Conservation (phyloP, 1,284 basidiomycete genomes). For the Kalmanozyma brasiliensis region DNA sequence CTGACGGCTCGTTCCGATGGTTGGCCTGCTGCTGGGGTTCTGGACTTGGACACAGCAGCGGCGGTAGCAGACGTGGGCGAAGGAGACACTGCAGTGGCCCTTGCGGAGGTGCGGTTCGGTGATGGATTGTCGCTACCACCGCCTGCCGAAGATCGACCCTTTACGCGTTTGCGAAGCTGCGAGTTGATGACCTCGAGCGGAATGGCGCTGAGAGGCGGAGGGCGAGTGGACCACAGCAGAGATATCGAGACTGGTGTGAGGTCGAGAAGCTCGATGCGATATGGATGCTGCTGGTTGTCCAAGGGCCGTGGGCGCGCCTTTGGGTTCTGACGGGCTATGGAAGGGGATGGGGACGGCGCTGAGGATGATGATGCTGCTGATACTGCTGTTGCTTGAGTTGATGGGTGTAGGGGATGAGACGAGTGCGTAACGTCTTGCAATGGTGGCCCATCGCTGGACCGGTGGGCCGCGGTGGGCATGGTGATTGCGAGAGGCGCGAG, state of each 20-base stretch:
- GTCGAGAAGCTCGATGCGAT: constrained; percentile 59
- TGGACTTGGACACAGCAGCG: constrained; percentile 23
- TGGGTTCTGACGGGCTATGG: constrained; percentile 13
- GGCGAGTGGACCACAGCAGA: constrained; percentile 56
- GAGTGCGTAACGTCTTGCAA: constrained; percentile 12
- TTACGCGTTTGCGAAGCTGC: constrained; percentile 39
- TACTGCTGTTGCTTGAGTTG: constrained; percentile 8
- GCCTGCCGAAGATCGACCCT: constrained; percentile 7
- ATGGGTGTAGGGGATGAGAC: constrained; percentile 1
- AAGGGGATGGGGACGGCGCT: constrained; percentile 5
- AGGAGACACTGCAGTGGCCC: constrained; percentile 43
- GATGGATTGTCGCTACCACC: constrained; percentile 22
- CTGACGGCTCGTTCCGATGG: constrained; percentile 8
- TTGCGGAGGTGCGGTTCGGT: constrained; percentile 27
- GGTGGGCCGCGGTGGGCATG: constrained; percentile 47
- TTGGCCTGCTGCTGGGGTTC: constrained; percentile 3
- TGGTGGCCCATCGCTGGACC: constrained; percentile 46
- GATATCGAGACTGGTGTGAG: constrained; percentile 60
- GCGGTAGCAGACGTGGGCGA: constrained; percentile 31
- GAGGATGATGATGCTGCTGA: constrained; percentile 19
- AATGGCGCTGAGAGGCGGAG: constrained; percentile 56
- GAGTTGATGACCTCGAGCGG: constrained; percentile 43
- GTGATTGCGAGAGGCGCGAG: neutral
- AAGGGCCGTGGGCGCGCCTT: constrained; percentile 29
- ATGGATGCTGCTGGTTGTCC: constrained; percentile 52